phyloP scores from a whole-genome alignment of 257 asterid genomes.

The Ligustrum vulgare region DNA sequence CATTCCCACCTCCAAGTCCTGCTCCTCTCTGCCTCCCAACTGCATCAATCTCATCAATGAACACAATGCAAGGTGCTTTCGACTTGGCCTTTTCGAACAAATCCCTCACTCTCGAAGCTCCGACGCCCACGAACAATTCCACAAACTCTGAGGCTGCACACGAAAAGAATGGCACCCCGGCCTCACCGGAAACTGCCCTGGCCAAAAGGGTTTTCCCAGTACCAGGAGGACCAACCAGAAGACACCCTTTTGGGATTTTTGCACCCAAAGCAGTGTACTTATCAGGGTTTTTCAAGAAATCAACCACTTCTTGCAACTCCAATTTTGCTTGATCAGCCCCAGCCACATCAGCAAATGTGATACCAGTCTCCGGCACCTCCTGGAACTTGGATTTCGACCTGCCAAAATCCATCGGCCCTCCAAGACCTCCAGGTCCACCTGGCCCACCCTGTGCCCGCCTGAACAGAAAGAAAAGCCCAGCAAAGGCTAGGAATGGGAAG shows the following conservation, averaged over 20 bases:
- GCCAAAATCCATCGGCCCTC: slow-evolving; percentile 99
- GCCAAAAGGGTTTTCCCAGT: slow-evolving; percentile 98
- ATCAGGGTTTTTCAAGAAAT: slow-evolving; percentile 94
- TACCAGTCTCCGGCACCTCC: slow-evolving; percentile 97
- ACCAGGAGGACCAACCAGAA: slow-evolving; percentile 94
- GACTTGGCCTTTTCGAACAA: slow-evolving; percentile 94
- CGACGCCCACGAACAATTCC: slow-evolving; percentile 94
- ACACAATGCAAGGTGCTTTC: slow-evolving; percentile 96
- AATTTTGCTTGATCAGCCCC: slow-evolving; percentile 99
- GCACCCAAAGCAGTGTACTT: slow-evolving; percentile 97
- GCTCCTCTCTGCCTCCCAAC: slow-evolving; percentile 98
- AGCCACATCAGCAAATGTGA: slow-evolving; percentile 87
- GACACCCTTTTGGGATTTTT: slow-evolving; percentile 93
- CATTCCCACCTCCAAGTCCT: slow-evolving; percentile 95
- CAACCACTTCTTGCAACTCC: slow-evolving; percentile 95
- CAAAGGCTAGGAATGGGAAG: slow-evolving; percentile 77
- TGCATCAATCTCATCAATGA: slow-evolving; percentile 96
- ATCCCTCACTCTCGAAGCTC: slow-evolving; percentile 98
- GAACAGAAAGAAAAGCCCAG: slow-evolving; percentile 80
- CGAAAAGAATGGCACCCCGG: slow-evolving; percentile 89
- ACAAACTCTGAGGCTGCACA: slow-evolving; percentile 99
- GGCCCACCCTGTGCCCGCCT: slow-evolving; percentile 94
- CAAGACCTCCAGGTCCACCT: slow-evolving; percentile 95
- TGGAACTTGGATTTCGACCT: slow-evolving; percentile 94
- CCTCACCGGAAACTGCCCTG: slow-evolving; percentile 97